Percentiles rank a stretch among this genome's conserved stretches.
These are phyloP conservation scores for Leccinum subrobustum DNA, from an alignment of 1,284 basidiomycete species.

Conservation along the genomic window DNA sequence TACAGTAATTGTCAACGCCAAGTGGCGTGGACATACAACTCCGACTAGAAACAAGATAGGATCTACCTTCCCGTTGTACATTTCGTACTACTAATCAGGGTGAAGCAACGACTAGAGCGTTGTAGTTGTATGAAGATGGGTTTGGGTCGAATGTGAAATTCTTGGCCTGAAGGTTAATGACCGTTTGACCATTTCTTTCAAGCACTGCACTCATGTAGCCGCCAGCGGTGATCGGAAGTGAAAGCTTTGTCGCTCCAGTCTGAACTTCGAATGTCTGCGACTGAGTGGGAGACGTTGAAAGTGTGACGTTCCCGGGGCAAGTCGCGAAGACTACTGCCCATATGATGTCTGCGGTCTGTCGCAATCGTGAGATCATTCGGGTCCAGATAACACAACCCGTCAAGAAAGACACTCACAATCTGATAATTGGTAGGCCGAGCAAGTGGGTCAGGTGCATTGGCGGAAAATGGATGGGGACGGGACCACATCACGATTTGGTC, in stretches of 20 bases:
- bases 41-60: neutral
- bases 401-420: conserved; percentile 36
- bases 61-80: conserved; percentile 1
- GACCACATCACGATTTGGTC: conserved; percentile 75
- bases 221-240: conserved; percentile 55
- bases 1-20: neutral
- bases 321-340: conserved; percentile 71
- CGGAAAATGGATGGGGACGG: conserved; percentile 65
- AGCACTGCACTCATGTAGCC: conserved; percentile 61
- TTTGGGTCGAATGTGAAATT: conserved; percentile 53
- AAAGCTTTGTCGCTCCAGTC: conserved; percentile 67
- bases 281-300: conserved; percentile 47
- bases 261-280: conserved; percentile 50
- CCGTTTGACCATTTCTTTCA: conserved; percentile 48
- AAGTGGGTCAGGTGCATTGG: conserved; percentile 51
- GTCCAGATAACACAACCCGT: neutral
- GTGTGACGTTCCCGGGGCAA: conserved; percentile 48
- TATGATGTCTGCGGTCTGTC: conserved; percentile 50
- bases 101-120: conserved; percentile 51
- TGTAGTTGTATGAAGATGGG: conserved; percentile 62
- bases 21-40: neutral
- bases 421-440: conserved; percentile 56
- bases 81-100: conserved; percentile 18
- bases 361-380: conserved; percentile 8
- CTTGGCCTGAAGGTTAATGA: conserved; percentile 50